Conservation (phyloP, 2,329 filamentous ascomycete genomes). For the Monilinia polystroma region DNA sequence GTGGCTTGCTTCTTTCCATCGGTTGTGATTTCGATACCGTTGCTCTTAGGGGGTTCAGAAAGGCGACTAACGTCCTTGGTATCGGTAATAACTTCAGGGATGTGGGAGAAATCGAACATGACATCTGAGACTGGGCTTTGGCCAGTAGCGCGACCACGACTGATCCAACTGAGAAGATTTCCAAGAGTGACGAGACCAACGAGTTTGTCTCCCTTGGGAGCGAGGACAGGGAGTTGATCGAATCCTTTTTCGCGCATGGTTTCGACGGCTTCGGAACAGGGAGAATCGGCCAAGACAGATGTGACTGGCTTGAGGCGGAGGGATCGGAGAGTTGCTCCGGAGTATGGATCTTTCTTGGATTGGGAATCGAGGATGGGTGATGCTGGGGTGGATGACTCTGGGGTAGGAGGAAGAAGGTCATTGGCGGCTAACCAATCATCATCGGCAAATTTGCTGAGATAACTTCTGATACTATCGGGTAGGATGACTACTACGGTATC, state of each 20-base stretch:
- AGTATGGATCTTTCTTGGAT: slow-evolving; percentile 63
- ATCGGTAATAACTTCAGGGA: slow-evolving; percentile 90
- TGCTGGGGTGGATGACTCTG: slow-evolving; percentile 45
- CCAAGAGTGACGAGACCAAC: slow-evolving; percentile 93
- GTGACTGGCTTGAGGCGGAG: slow-evolving; percentile 93
- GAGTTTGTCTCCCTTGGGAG: slow-evolving; percentile 66
- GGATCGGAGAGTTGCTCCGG: slow-evolving; percentile 73
- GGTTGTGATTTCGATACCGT: slow-evolving; percentile 30
- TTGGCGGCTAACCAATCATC: slow-evolving; percentile 99
- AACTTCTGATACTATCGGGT: slow-evolving; percentile 95
- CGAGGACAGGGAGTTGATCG: slow-evolving; percentile 91
- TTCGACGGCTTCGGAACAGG: slow-evolving; percentile 87
- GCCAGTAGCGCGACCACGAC: slow-evolving; percentile 73
- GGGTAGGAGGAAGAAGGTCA: slow-evolving; percentile 72
- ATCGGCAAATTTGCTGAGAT: slow-evolving; percentile 97
- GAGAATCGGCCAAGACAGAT: slow-evolving; percentile 68
- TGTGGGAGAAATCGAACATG: slow-evolving; percentile 93
- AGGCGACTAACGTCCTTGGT: slow-evolving; percentile 60
- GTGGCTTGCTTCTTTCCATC: slow-evolving; percentile 44
- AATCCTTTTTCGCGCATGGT: slow-evolving; percentile 98
- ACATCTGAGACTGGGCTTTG: slow-evolving; percentile 76
- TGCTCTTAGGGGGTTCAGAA: slow-evolving; percentile 37
- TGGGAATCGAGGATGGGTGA: slow-evolving; percentile 43
- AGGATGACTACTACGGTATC: slow-evolving; percentile 89
- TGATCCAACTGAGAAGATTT: slow-evolving; percentile 89